These are phyloP conservation scores for Amylocarpus encephaloides DNA, from an alignment of 2,329 filamentous ascomycete genomes.

Conservation along the genomic window DNA sequence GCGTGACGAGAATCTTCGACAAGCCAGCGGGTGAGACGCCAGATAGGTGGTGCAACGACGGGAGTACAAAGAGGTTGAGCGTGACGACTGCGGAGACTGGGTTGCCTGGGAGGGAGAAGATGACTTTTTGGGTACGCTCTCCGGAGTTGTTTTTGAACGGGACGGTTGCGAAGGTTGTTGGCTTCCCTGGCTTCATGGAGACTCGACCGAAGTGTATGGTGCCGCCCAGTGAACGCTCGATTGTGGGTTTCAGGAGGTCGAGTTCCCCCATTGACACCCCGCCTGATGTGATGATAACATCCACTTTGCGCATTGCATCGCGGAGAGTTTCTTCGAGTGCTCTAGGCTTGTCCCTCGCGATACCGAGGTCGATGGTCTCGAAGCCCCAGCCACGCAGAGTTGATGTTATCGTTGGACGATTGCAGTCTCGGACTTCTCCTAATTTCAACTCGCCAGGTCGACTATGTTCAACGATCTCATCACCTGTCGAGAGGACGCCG, in stretches of 20 bases:
- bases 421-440: slow-evolving; percentile 90
- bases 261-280: slow-evolving; percentile 98
- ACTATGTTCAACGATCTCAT: slow-evolving; percentile 80
- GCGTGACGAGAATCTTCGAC: slow-evolving; percentile 61
- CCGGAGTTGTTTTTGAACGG: slow-evolving; percentile 56
- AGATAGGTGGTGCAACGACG: slow-evolving; percentile 69
- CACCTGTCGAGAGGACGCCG: slow-evolving; percentile 86
- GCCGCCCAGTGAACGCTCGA: slow-evolving; percentile 82
- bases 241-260: slow-evolving; percentile 91
- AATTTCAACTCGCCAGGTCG: slow-evolving; percentile 55
- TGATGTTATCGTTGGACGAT: slow-evolving; percentile 79
- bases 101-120: slow-evolving; percentile 92
- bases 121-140: slow-evolving; percentile 55
- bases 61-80: slow-evolving; percentile 89
- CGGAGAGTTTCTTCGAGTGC: slow-evolving; percentile 73
- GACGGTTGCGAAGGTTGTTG: slow-evolving; percentile 91
- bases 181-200: slow-evolving; percentile 96
- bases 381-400: slow-evolving; percentile 71
- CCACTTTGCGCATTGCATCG: slow-evolving; percentile 60
- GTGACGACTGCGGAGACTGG: slow-evolving; percentile 90
- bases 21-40: slow-evolving; percentile 65
- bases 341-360: slow-evolving; percentile 67
- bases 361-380: slow-evolving; percentile 76
- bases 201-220: slow-evolving; percentile 96
- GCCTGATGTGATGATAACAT: slow-evolving; percentile 85